These are phyloP conservation scores for Butyriboletus loyo DNA, from an alignment of 768 basidiomycete species.

Conservation along the genomic window DNA sequence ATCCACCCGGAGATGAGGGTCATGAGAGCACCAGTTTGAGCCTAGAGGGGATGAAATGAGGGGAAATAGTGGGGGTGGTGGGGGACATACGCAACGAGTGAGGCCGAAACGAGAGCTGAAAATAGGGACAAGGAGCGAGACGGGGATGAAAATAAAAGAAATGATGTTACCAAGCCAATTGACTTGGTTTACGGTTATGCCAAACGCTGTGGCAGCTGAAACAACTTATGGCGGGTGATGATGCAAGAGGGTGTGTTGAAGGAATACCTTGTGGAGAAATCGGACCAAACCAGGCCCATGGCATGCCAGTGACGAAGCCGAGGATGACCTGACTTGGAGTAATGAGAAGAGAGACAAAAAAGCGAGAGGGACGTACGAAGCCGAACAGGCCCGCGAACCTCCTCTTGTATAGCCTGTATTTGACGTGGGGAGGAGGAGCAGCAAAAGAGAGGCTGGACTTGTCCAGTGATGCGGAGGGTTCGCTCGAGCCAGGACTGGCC, in stretches of 20 bases:
- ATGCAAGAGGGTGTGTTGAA: neutral
- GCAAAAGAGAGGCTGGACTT: neutral
- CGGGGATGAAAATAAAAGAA: constrained; percentile 59
- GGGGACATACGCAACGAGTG: constrained; percentile 53
- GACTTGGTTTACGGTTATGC: constrained; percentile 65
- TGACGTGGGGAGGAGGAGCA: neutral
- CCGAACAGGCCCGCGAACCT: constrained; percentile 66
- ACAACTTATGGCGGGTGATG: neutral
- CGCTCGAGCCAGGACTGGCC: neutral
- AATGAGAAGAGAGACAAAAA: neutral
- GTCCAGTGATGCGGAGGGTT: neutral
- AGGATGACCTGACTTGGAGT: constrained; percentile 47
- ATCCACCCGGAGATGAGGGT: constrained; percentile 71
- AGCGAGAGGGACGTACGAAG: constrained; percentile 38
- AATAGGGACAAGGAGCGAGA: constrained; percentile 56
- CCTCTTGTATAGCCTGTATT: constrained; percentile 65
- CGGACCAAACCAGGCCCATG: constrained; percentile 83
- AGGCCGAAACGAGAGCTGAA: constrained; percentile 60
- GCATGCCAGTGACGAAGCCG: constrained; percentile 61
- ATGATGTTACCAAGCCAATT: constrained; percentile 81
- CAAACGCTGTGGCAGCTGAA: constrained; percentile 61
- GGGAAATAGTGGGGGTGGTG: neutral
- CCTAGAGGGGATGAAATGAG: constrained; percentile 39
- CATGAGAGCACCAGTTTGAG: constrained; percentile 51
- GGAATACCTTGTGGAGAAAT: constrained; percentile 70